phyloP scores from a whole-genome alignment of 768 basidiomycete genomes.

The Tephrocybe rancida region DNA sequence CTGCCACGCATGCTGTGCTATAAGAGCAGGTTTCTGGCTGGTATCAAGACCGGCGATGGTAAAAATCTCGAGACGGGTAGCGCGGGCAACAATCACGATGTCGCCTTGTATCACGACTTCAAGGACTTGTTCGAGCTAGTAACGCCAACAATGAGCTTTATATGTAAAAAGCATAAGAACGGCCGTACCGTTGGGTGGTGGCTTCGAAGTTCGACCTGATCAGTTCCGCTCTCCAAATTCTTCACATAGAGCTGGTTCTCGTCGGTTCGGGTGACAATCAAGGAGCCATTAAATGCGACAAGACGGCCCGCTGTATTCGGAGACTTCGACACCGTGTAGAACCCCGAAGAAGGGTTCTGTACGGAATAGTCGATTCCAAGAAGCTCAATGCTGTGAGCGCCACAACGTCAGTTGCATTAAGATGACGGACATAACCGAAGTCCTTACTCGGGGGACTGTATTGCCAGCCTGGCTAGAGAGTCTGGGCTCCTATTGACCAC shows the following conservation, averaged over 20 bases:
- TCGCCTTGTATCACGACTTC: constrained; percentile 44
- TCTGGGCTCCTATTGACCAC: constrained; percentile 44
- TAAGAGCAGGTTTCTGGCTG: constrained; percentile 34
- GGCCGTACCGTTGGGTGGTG: constrained; percentile 28
- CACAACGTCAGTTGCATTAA: neutral
- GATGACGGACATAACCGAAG: neutral
- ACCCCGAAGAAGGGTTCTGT: constrained; percentile 36
- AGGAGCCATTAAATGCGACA: constrained; percentile 36
- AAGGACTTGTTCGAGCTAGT: constrained; percentile 39
- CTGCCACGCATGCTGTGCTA: constrained; percentile 49
- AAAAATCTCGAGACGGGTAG: constrained; percentile 45
- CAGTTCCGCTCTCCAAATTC: constrained; percentile 30
- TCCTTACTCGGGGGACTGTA: constrained; percentile 43
- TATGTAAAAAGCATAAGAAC: neutral
- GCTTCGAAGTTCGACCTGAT: constrained; percentile 37
- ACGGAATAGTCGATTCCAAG: constrained; percentile 40
- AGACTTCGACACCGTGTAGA: constrained; percentile 30
- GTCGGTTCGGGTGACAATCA: constrained; percentile 36
- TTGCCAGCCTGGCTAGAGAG: constrained; percentile 38
- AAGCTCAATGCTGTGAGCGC: constrained; percentile 39
- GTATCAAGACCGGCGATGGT: constrained; percentile 28
- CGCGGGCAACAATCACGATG: constrained; percentile 48
- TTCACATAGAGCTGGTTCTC: constrained; percentile 32
- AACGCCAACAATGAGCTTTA: neutral
- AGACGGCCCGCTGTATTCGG: constrained; percentile 31